These are phyloP conservation scores for Aspergillus aculeatus DNA, from an alignment of 2,329 filamentous ascomycete species.

Conservation along the genomic window DNA sequence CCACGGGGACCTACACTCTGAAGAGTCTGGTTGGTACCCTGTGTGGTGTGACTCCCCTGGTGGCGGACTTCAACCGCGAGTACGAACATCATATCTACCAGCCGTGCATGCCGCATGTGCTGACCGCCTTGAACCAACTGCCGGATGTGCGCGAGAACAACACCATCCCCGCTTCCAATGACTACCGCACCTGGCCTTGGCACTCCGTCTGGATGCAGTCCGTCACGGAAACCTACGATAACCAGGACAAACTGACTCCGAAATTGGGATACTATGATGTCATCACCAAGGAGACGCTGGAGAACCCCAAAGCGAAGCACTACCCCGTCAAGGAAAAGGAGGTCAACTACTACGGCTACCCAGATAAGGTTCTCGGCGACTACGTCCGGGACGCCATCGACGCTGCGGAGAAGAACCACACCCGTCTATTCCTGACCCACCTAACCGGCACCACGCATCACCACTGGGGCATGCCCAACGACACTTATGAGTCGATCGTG, in stretches of 20 bases:
- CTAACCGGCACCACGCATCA: slow-evolving; percentile 37
- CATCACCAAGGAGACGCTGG: slow-evolving; percentile 28
- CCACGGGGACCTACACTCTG: slow-evolving; percentile 46
- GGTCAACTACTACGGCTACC: slow-evolving; percentile 35
- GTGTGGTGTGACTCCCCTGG: slow-evolving; percentile 45
- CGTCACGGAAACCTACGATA: slow-evolving; percentile 31
- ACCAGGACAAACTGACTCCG: slow-evolving; percentile 29
- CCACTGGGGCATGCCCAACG: slow-evolving; percentile 31
- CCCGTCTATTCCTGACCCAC: slow-evolving; percentile 34
- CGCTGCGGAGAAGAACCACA: slow-evolving; percentile 30
- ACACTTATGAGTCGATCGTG: slow-evolving; percentile 26
- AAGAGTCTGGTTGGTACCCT: slow-evolving; percentile 46
- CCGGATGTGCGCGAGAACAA: slow-evolving; percentile 20
- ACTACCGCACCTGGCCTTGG: slow-evolving; percentile 35
- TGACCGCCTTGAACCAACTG: slow-evolving; percentile 27
- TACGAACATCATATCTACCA: slow-evolving; percentile 46
- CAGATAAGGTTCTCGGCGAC: slow-evolving; percentile 31
- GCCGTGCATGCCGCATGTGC: slow-evolving; percentile 44
- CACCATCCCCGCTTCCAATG: slow-evolving; percentile 11
- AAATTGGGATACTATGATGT: slow-evolving; percentile 29
- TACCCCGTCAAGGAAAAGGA: slow-evolving; percentile 26
- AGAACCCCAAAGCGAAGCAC: slow-evolving; percentile 26
- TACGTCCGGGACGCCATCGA: slow-evolving; percentile 36
- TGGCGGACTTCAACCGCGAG: slow-evolving; percentile 47
- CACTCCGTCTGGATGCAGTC: slow-evolving; percentile 36